These are phyloP conservation scores for Usnea hakonensis DNA, from an alignment of 495 filamentous ascomycete genomes.

Conservation along the genomic window DNA sequence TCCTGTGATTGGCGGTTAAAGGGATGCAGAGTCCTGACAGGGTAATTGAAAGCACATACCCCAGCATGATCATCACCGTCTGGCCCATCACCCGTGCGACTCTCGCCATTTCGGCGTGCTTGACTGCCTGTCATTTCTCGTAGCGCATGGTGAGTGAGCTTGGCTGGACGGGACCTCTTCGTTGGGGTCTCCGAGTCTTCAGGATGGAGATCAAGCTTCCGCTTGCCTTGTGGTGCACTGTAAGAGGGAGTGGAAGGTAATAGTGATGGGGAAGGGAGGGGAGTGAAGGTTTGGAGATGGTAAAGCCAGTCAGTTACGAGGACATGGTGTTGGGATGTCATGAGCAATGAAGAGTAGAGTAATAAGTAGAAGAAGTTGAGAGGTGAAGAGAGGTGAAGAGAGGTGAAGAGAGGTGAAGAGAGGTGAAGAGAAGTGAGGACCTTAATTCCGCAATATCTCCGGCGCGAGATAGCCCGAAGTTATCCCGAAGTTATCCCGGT, in stretches of 20 bases:
- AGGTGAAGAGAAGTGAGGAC: too few species aligned
- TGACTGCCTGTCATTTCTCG: neutral
- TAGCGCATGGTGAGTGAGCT: neutral
- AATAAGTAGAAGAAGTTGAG: too few species aligned
- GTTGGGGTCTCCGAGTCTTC: neutral
- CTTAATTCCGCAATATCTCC: too few species aligned
- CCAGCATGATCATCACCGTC: neutral
- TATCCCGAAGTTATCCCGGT: too few species aligned
- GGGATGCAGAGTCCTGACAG: neutral
- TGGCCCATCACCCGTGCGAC: neutral
- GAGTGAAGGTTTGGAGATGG: neutral
- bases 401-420: too few species aligned
- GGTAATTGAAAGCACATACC: neutral
- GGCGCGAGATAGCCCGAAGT: too few species aligned
- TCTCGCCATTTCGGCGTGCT: neutral
- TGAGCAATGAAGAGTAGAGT: too few species aligned
- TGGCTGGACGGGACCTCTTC: neutral
- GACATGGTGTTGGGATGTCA: neutral
- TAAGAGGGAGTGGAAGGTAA: neutral
- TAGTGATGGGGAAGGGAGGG: neutral
- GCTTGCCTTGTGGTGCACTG: neutral
- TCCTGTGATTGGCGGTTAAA: neutral
- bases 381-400: too few species aligned
- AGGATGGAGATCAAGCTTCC: neutral
- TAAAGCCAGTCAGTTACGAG: neutral